Evolutionary conservation across 1,139 yeast genomes (phyloP), one percentile per base, ranked within the genome.

Genomic region (Candida mesenterica): DNA sequence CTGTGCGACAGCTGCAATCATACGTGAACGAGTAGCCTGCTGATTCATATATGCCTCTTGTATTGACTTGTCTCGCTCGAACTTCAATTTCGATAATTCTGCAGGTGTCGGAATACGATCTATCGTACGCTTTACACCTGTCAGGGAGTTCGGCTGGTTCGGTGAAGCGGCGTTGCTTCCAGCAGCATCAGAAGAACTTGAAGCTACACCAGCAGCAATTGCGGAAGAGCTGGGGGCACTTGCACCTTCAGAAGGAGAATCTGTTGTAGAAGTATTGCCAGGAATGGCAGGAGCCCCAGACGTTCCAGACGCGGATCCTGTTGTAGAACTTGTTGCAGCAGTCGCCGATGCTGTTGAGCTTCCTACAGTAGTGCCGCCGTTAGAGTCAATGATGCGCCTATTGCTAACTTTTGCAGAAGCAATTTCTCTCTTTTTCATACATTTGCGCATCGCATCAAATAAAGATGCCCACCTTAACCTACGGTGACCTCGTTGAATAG

Each of bases 381-480:
- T 57, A 10, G 29, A 15, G 4, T 23, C 34, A 31, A 14, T 15
- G 6, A 55, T 39, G 37, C 62, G 59, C 38, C 68, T 54, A 32
- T 60, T 62, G 34, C 54, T 58, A 33, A 61, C 46, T 44, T 69
- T 68, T 3, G 73, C 65, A 3, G 55, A 47, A 2, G 65, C 63
- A 25, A 59, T 59, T 57, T 92, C 98, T 32, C 97, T 73, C 55
- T 88, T 90, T 46, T 87, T 79, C 83, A 90, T 88, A 44, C 84
- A 72, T 60, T 89, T 90, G 40, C 97, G 72, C 66, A 92, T 83
- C 1, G 96, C 97, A 56, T 94, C 98, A 67, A 92, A 87, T 88
- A 92, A 84, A 33, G 96, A 85, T 0, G 96, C 96, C 97, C 95
- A 94, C 41, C 97, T 72, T 40, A 92, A 67, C 37, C 95, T 71